These are phyloP conservation scores for Bruguiera gymnorhiza DNA, from an alignment of 345 rosid species.

Conservation along the genomic window DNA sequence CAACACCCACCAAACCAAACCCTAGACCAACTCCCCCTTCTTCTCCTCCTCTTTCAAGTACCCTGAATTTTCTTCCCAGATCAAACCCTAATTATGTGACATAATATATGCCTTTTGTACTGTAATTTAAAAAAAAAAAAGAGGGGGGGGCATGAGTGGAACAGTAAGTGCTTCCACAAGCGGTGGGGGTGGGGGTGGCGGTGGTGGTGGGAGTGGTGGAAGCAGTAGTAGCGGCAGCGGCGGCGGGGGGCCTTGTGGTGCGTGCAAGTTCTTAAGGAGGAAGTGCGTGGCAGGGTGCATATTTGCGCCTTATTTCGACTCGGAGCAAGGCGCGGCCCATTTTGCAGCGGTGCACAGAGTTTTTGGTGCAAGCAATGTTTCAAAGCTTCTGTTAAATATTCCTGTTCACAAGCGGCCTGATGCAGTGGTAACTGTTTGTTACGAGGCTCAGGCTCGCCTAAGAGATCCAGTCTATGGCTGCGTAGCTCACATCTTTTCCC, in stretches of 20 bases:
- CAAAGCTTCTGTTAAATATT: constrained; percentile 29
- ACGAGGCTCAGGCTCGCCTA: constrained; percentile 30
- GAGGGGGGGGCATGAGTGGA: constrained; percentile 42
- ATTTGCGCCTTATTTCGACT: constrained; percentile 37
- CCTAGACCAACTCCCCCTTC: constrained; percentile 15
- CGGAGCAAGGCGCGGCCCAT: constrained; percentile 36
- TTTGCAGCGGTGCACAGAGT: constrained; percentile 38
- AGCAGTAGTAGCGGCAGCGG: background rate
- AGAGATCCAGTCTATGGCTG: constrained; percentile 36
- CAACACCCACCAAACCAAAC: too few species aligned
- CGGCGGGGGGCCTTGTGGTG: constrained; percentile 30
- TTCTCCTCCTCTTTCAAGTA: constrained; percentile 11
- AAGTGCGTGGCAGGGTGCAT: constrained; percentile 33
- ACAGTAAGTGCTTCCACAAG: constrained; percentile 39
- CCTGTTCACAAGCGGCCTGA: constrained; percentile 24
- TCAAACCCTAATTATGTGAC: constrained; percentile 16
- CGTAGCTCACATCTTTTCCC: constrained; percentile 33
- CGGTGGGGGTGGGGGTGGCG: constrained; percentile 33
- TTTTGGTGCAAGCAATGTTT: constrained; percentile 34
- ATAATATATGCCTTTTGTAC: background rate
- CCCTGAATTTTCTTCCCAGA: background rate
- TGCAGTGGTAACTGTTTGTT: constrained; percentile 30
- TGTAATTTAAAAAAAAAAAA: background rate
- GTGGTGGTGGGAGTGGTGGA: constrained; percentile 20
- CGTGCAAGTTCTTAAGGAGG: constrained; percentile 34